Evolutionary conservation across 75 land plant genomes (phyloP), one percentile per base, ranked within the genome.

Genomic region (Gnetum montanum): DNA sequence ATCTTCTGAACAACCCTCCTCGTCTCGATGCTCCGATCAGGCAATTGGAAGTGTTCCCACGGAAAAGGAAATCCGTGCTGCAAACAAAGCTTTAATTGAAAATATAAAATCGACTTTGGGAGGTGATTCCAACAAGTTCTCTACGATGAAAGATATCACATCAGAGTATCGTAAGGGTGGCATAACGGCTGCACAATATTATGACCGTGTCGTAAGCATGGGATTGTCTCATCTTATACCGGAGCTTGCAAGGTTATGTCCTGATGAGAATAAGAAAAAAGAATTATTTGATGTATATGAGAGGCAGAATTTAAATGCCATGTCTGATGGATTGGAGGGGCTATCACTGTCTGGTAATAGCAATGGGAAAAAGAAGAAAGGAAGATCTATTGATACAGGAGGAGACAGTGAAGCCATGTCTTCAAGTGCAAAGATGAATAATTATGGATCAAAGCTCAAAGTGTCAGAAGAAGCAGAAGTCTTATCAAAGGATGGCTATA

Each of bases 221-320:
- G 88, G 88, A n/a, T 56, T 90, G 63, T 71, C 74, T 15, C 72
- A 84, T 74, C 74, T 90, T 34, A 70, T 84, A 55, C 72, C 70
- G 57, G 88, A 86, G 31, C 74, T 95, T 58, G 97, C 97, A 29
- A 79, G 86, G 31, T 92, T 90, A 35, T 83, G 76, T 36, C 99
- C 97, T 45, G 97, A 95, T 70, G 61, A 76, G 49, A 60, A 63
- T 22, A 95, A 81, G 47, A 78, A 84, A 61, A 75, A 38, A 57
- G 92, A 95, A 33, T 76, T 95, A 27, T 8, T 85, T 25, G 79
- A 94, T 19, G 80, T 70, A 6, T 67, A 86, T 36, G 63, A 77
- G 59, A n/a, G n/a, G n/a, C n/a, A n/a, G n/a, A 43, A 60, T 12
- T 71, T 30, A 47, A 4, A 64, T 28, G 43, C 5, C 15, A 26